Conservation (phyloP, 495 filamentous ascomycete species). For the Parmelia sp. region DNA sequence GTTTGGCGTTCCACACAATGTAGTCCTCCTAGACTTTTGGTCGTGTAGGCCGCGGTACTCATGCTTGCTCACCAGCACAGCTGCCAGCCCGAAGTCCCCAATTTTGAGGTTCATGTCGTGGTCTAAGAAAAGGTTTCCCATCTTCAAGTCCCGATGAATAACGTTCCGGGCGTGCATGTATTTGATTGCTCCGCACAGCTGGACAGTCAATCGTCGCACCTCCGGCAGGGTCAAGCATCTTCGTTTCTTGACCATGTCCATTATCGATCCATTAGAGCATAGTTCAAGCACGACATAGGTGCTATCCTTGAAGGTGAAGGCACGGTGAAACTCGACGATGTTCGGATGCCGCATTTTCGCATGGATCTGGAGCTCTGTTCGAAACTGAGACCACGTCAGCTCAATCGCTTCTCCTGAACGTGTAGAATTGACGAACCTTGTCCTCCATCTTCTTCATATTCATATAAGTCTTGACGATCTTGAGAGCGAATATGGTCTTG, state of each 20-base stretch:
- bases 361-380: conserved; percentile 95
- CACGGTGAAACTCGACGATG: conserved; percentile 89
- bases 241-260: conserved; percentile 92
- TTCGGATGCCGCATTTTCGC: conserved; percentile 93
- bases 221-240: conserved; percentile 85
- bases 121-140: conserved; percentile 96
- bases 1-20: conserved; percentile 93
- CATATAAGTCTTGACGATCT: conserved; percentile 89
- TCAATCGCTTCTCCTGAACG: not conserved
- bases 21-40: conserved; percentile 56
- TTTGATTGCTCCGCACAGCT: conserved; percentile 92
- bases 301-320: conserved; percentile 80
- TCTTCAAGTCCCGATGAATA: conserved; percentile 94
- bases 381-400: conserved; percentile 58
- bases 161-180: conserved; percentile 93
- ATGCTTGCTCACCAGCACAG: conserved; percentile 79
- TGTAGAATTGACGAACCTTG: conserved; percentile 54
- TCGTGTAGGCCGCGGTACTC: conserved; percentile 50
- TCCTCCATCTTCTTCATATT: conserved; percentile 73
- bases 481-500: conserved; percentile 59
- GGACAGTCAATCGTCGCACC: conserved; percentile 83
- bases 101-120: conserved; percentile 95
- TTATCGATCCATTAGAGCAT: conserved; percentile 93
- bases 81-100: conserved; percentile 96
- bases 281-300: conserved; percentile 94